These are phyloP conservation scores for Neurospora sp. DNA, from an alignment of 495 filamentous ascomycete genomes.

Conservation along the genomic window DNA sequence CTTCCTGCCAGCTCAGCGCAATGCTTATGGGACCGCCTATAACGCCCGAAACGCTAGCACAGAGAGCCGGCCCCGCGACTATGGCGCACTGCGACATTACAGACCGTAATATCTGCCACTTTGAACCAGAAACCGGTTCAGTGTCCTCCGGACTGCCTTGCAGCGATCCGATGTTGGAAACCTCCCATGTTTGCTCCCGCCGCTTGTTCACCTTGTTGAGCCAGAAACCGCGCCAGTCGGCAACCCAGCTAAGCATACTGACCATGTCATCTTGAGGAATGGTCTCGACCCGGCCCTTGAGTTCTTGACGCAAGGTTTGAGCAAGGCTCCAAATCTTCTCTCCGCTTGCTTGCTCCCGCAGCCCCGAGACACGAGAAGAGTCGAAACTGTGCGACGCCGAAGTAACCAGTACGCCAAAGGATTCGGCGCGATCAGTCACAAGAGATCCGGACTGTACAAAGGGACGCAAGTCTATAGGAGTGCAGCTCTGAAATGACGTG, in stretches of 20 bases:
- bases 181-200: constrained; percentile 16
- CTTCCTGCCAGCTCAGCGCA: constrained; percentile 23
- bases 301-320: constrained; percentile 8
- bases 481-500: constrained; percentile 14
- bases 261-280: constrained; percentile 23
- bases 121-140: background rate
- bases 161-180: constrained; percentile 25
- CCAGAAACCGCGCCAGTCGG: constrained; percentile 20
- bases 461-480: constrained; percentile 24
- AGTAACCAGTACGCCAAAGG: constrained; percentile 24
- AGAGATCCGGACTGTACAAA: constrained; percentile 3
- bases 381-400: constrained; percentile 12
- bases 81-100: constrained; percentile 26
- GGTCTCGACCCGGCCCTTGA: constrained; percentile 7
- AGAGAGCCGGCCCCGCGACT: constrained; percentile 17
- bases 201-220: constrained; percentile 17
- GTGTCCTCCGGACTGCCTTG: constrained; percentile 4
- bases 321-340: constrained; percentile 20
- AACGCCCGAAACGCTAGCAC: constrained; percentile 21
- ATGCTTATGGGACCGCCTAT: constrained; percentile 16
- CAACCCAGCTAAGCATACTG: constrained; percentile 20
- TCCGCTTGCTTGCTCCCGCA: constrained; percentile 8
- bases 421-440: background rate
- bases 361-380: constrained; percentile 3
- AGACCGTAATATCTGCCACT: constrained; percentile 21